These are phyloP conservation scores for Monilinia polystroma DNA, from an alignment of 2,329 filamentous ascomycete species.

Conservation along the genomic window DNA sequence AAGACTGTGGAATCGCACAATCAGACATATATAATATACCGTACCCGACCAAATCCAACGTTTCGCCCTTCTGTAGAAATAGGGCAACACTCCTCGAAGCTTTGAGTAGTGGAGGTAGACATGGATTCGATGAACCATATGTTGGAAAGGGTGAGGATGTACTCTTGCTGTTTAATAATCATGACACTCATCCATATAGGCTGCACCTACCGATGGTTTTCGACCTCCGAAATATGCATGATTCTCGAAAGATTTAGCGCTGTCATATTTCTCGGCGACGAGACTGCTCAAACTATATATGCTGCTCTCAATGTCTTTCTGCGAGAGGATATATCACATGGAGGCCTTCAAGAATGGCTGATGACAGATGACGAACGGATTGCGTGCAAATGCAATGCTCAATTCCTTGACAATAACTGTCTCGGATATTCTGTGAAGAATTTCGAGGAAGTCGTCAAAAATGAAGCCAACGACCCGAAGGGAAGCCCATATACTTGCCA, in stretches of 20 bases:
- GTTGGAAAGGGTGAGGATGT: constrained; percentile 30
- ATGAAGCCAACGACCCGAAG: constrained; percentile 24
- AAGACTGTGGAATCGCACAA: constrained; percentile 32
- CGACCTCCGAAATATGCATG: constrained; percentile 45
- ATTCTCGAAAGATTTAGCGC: constrained; percentile 46
- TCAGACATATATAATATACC: constrained; percentile 31
- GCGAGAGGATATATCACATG: constrained; percentile 43
- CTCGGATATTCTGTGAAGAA: constrained; percentile 33
- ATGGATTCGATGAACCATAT: constrained; percentile 45
- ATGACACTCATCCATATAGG: constrained; percentile 29
- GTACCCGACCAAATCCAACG: constrained; percentile 21
- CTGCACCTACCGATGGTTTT: constrained; percentile 47
- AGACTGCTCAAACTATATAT: constrained; percentile 44
- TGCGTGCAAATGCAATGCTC: constrained; percentile 44
- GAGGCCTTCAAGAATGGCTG: constrained; percentile 44
- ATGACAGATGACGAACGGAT: constrained; percentile 40
- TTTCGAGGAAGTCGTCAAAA: constrained; percentile 30
- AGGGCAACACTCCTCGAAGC: constrained; percentile 43
- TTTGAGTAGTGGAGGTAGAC: constrained; percentile 44
- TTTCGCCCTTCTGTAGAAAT: constrained; percentile 33
- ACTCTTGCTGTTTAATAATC: background rate
- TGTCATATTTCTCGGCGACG: constrained; percentile 46
- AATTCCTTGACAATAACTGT: constrained; percentile 43
- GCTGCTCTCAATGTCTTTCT: constrained; percentile 48
- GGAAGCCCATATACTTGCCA: constrained; percentile 28